Base-by-base conservation (phyloP, 768 basidiomycete species). In the Clitopilus hobsonii region DNA sequence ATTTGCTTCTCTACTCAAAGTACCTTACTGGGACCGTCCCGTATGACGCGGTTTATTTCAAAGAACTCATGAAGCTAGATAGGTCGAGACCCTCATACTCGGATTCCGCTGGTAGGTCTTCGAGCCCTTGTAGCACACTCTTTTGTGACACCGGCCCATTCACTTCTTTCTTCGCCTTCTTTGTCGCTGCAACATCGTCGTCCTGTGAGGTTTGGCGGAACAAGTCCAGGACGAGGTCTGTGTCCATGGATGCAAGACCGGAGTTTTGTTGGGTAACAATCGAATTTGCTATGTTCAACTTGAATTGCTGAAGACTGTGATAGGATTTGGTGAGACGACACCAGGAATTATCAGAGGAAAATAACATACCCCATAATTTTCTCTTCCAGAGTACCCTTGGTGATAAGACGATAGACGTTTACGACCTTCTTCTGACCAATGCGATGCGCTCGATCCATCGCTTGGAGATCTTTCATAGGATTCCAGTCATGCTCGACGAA, bases 401-500 rank as follows among this genome's bases (percentile, higher is more conserved):
- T 98, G 62, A 99, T 93, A 52, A 99, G 74, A 14, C 97, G 88
- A 73, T 99, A 99, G 5, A 99, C 97, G 61, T 98, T 98, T 25
- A 99, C 97, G 13, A 98, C 96, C 70, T 94, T 94, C 78, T 97
- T 98, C 74, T 99, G 97, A 5, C 97, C 97, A 30, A 98, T 88
- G 53, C 97, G 88, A 72, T 98, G 97, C 1, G 97, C 97, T 55
- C 97, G 83, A 67, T 99, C 97, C 97, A 99, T 99, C 6, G 97
- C 97, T 66, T 99, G 97, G 5, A 98, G 74, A 74, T 99, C 97
- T 69, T 98, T 98, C 94, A 96, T 97, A 6, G 97, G 97, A 68
- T 99, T 99, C 97, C 97, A 99, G 68, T 99, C 97, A 63, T 99
- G 97, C 67, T 99, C 97, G 52, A 99, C 93, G 63, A 99, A 99